Base-by-base conservation (phyloP, 1,139 yeast genomes). In the Meyerozyma carpophila region DNA sequence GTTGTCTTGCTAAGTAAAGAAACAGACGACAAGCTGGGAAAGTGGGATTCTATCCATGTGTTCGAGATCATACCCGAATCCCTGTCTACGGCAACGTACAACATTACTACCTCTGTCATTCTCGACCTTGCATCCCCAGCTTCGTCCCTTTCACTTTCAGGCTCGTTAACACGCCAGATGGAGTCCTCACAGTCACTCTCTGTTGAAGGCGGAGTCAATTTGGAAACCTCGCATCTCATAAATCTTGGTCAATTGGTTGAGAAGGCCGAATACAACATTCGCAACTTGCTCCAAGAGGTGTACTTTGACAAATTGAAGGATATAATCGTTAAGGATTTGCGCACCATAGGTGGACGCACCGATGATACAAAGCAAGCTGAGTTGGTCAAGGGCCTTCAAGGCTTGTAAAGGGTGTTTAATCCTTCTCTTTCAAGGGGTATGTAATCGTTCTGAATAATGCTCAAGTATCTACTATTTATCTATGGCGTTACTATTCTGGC, bases 261-360 rank as follows among this genome's bases (percentile, higher is more conserved):
- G 64, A 96, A 89, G 51, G 77, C 89, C 42, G 98, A 93, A 65
- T 82, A 86, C 52, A 89, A 85, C 61, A 73, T 93, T 68, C 79
- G 98, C 63, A 88, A 86, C 56, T 72, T 87, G 66, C 74, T 93
- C 49, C 96, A 91, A 61, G 96, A 89, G 50, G 98, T 93, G 25
- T 93, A 93, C 62, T 93, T 93, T 59, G 98, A 95, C 57, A 93
- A 93, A 68, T 87, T 96, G 32, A 82, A 88, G 58, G 97, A 91
- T 59, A 83, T 91, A 43, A 67, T 88, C 53, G 66, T 71, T 57
- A 73, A 70, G 41, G 95, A 87, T 58, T 70, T 88, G 54, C 74
- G 95, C 56, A 74, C 84, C 8, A 59, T 76, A 32, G 76, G 76
- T 8, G 73, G 69, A 40, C 66, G 63, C 37, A 65, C 59, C 20